Evolutionary conservation across 148 eudicot species (phyloP), one percentile per base, ranked within the genome.

Genomic region (Rheum nobile): DNA sequence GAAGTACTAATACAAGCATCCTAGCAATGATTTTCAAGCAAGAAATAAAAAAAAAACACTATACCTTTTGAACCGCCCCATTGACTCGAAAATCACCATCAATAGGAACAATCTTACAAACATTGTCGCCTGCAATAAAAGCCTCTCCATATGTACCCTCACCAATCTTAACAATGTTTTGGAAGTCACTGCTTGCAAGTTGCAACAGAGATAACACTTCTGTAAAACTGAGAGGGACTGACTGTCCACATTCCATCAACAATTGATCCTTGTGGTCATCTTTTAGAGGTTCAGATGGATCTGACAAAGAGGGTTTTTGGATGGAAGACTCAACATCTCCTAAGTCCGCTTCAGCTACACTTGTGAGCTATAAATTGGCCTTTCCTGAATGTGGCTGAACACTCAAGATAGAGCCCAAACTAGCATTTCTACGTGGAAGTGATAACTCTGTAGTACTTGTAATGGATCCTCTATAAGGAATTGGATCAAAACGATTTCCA

Each of bases 61-160:
- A 43, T 87, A 95, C 98, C 98, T 95, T 95, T 71, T 95, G 98
- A 14, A 88, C 75, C 84, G 91, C 98, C 22, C 98, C 98, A 67
- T 95, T 95, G 22, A 91, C 98, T 52, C 78, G 80, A 41, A 90
- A 83, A 74, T 91, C 88, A 77, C 98, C 98, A 78, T 86, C 93
- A 78, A 91, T 80, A 12, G 98, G 98, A 67, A 95, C 98, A 71
- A 95, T 81, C 82, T 95, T 95, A 85, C 97, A 95, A 46, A 91
- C 98, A 63, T 83, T 80, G 55, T 74, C 78, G 22, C 97, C 98
- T 13, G 91, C 96, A 43, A 78, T 84, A 72, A 91, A 95, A 70
- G 91, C 98, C 80, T 95, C 98, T 63, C 98, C 98, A 79, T 83
- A 95, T 47, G 99, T 95, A 78, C 99, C 99, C 84, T 95, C 99